Base-by-base conservation (phyloP, 2,329 filamentous ascomycete genomes). In the Aspergillus intermedius region DNA sequence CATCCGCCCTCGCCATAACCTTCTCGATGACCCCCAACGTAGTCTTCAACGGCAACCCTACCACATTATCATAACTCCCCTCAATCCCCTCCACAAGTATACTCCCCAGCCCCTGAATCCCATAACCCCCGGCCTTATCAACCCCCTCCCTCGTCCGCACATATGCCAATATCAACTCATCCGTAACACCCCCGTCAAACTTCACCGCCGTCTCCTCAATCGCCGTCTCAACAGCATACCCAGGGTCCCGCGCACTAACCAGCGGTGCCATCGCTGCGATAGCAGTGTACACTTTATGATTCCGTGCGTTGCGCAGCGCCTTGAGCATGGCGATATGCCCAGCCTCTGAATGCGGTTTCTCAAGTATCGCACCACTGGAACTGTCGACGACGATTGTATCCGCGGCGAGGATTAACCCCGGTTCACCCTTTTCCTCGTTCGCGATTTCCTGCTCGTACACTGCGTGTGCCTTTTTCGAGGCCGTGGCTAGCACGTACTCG, bases 121-220 rank as follows among this genome's bases (percentile, higher is more conserved):
- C 93, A 69, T 98, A 98, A 0, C 93, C 93, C 2, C 93, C 93
- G 0, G 93, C 93, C 76, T 97, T 98, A 69, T 97, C 93, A 9
- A 83, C 90, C 2, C 93, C 93, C 74, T 98, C 93, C 48, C 91
- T 78, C 19, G 91, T 96, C 50, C 65, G 63, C 45, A 79, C 76
- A 66, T 79, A 79, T 46, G 80, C 80, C 58, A 88, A 75, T 50
- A 97, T 84, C 57, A 95, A 79, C 51, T 95, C 90, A 71, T 98
- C 91, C 12, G 82, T 82, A 4, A 84, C 76, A 40, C 79, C 80
- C 50, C 76, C 70, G 63, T 90, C 88, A 70, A 98, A 98, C 64
- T 80, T 82, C n/a, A 98, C 93, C 52, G 77, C 80, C 41, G 91
- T 97, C 76, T 95, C 91, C 73, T 97, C 91, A 4, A 93, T 88